Evolutionary conservation across 805 yeast species (phyloP).

Genomic region (Nakazawaea pomicola): DNA sequence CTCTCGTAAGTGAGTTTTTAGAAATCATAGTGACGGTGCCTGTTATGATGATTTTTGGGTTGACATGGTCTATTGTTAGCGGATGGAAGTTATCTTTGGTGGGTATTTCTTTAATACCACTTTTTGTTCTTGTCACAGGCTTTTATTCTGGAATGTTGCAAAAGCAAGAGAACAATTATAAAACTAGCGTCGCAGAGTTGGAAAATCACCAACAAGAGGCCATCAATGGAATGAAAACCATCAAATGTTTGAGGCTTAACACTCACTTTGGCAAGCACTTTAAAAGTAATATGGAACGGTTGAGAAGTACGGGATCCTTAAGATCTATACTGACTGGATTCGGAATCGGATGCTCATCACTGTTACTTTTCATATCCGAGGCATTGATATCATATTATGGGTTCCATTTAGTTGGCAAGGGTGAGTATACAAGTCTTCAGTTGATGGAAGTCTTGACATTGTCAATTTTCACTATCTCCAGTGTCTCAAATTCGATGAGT

Average conservation of each 20-base stretch:
- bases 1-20: conserved; percentile 57
- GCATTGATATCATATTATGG: conserved; percentile 79
- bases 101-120: conserved; percentile 71
- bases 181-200: conserved; percentile 44
- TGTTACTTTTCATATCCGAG: conserved; percentile 57
- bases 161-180: conserved; percentile 55
- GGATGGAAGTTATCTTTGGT: conserved; percentile 91
- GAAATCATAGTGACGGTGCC: conserved; percentile 48
- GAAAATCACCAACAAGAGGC: conserved; percentile 52
- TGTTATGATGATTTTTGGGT: conserved; percentile 52
- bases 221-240: conserved; percentile 55
- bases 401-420: conserved; percentile 55
- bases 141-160: conserved; percentile 49
- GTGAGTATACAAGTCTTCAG: conserved; percentile 49
- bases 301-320: conserved; percentile 36
- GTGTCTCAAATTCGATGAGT: conserved; percentile 52
- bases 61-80: conserved; percentile 67
- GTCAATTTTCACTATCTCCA: conserved; percentile 66
- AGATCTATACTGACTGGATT: conserved; percentile 63
- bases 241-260: conserved; percentile 52
- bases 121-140: conserved; percentile 47
- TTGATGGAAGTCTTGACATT: conserved; percentile 68
- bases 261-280: conserved; percentile 39
- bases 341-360: conserved; percentile 55
- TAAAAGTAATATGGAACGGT: conserved; percentile 19